These are phyloP conservation scores for Monilinia polystroma DNA, from an alignment of 2,329 filamentous ascomycete genomes.

Conservation along the genomic window DNA sequence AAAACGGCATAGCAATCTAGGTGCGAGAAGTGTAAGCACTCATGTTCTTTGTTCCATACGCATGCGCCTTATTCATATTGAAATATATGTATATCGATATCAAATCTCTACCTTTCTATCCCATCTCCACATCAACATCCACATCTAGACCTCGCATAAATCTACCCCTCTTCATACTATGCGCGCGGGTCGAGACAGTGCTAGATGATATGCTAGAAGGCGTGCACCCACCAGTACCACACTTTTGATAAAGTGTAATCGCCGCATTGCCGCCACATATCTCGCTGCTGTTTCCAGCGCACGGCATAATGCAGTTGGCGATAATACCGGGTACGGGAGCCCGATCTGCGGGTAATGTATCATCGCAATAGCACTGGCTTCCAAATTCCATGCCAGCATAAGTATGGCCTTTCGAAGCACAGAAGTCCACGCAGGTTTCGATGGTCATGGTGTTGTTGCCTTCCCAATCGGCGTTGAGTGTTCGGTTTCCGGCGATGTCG, in stretches of 20 bases:
- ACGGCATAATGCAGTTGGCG: slow-evolving; percentile 17
- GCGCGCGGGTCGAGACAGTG: background rate
- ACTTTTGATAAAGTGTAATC: slow-evolving; percentile 22
- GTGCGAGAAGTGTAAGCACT: background rate
- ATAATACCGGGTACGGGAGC: slow-evolving; percentile 12
- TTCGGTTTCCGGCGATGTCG: slow-evolving; percentile 9
- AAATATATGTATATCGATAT: background rate
- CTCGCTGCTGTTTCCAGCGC: slow-evolving; percentile 19
- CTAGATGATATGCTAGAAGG: background rate
- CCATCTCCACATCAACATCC: background rate
- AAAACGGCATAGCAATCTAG: background rate
- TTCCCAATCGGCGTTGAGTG: slow-evolving; percentile 19
- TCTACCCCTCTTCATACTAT: slow-evolving; percentile 4
- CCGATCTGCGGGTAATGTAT: slow-evolving; percentile 5
- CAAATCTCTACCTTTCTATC: background rate
- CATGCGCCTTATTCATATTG: background rate
- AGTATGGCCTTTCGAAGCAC: slow-evolving; percentile 15
- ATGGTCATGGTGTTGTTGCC: slow-evolving; percentile 16
- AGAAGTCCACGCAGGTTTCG: slow-evolving; percentile 13
- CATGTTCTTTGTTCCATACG: background rate
- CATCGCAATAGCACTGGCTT: slow-evolving; percentile 21
- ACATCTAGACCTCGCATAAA: background rate
- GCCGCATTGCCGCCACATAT: slow-evolving; percentile 20
- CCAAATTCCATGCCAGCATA: slow-evolving; percentile 22
- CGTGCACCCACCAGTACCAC: background rate